Evolutionary conservation across 2,329 filamentous ascomycete genomes (phyloP).

Genomic region (Colletotrichum filicis): DNA sequence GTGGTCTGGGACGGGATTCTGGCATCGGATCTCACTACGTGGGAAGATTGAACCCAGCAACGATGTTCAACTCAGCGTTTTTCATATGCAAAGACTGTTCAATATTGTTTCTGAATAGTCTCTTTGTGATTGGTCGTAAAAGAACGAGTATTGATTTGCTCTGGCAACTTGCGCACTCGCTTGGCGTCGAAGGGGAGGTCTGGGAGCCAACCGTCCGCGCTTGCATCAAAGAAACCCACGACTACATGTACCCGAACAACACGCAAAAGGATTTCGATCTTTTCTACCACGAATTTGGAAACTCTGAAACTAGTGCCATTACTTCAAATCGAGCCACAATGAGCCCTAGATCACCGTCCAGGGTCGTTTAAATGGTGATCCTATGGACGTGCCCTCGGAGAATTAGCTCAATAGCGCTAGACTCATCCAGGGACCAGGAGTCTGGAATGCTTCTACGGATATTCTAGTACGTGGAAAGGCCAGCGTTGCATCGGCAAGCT

Average conservation of each 20-base stretch:
- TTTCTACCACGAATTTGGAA: neutral
- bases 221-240: neutral
- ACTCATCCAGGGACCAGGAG: constrained; percentile 1
- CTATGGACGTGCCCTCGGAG: constrained; percentile 13
- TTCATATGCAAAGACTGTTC: too few species aligned
- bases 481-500: neutral
- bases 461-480: neutral
- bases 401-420: constrained; percentile 29
- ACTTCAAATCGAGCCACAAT: neutral
- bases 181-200: neutral
- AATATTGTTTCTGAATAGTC: neutral
- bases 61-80: neutral
- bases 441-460: neutral
- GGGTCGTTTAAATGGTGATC: neutral
- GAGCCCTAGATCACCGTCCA: neutral
- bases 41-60: neutral
- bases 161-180: neutral
- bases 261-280: neutral
- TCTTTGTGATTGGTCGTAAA: neutral
- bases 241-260: neutral
- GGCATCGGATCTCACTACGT: neutral
- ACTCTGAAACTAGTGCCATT: neutral
- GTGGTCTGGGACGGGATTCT: neutral
- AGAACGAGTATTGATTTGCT: constrained; percentile 1
- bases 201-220: neutral